Percentiles rank a stretch among this genome's conserved stretches.
Conservation (phyloP, 345 rosid species). For the Salix udensis region DNA sequence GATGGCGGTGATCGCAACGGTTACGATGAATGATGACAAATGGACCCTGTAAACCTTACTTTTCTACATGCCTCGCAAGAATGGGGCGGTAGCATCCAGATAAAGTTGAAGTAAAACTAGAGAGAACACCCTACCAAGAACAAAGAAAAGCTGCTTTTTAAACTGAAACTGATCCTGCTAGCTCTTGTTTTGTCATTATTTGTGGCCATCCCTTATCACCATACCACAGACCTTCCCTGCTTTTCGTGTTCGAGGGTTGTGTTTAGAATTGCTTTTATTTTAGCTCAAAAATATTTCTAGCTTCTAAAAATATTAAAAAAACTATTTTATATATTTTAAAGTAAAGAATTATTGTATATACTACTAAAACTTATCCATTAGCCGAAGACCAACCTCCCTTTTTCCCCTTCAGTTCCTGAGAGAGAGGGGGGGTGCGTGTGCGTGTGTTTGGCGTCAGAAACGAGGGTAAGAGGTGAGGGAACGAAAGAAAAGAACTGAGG, state of each 20-base stretch:
- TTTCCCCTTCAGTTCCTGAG: conserved; percentile 9
- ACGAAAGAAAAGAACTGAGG: conserved; percentile 23
- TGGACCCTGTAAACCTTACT: not conserved
- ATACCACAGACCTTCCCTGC: not conserved
- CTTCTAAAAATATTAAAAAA: no score
- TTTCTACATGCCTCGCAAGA: not conserved
- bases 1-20: not conserved
- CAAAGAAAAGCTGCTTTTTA: conserved; percentile 3
- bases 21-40: conserved; percentile 3
- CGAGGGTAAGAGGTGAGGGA: conserved; percentile 27
- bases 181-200: conserved; percentile 21
- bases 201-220: not conserved
- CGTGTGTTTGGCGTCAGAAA: conserved; percentile 21
- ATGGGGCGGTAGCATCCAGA: not conserved
- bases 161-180: conserved; percentile 18
- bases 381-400: not conserved
- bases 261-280: no score
- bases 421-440: conserved; percentile 5
- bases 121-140: not conserved
- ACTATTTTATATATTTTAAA: no score
- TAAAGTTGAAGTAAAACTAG: not conserved
- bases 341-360: no score
- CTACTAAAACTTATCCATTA: not conserved
- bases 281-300: no score
- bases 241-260: not conserved